Evolutionary conservation across 2,329 filamentous ascomycete genomes (phyloP).

Genomic region (Stagonosporopsis chrysanthemi): DNA sequence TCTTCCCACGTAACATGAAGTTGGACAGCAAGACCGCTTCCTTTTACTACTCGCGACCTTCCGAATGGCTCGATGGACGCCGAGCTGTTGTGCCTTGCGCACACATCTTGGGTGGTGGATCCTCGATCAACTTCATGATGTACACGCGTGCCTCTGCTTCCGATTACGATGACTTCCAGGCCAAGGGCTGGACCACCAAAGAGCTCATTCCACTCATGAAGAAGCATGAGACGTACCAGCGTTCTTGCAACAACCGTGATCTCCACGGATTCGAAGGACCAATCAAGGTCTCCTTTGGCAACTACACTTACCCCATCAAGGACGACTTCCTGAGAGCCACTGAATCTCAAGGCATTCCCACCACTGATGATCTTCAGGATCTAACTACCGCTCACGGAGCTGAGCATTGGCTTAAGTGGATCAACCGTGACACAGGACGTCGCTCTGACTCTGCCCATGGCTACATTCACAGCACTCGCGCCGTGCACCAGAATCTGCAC

Average conservation of each 20-base stretch:
- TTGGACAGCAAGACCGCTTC: slow-evolving; percentile 81
- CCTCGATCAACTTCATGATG: slow-evolving; percentile 83
- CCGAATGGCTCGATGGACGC: slow-evolving; percentile 73
- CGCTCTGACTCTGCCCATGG: slow-evolving; percentile 80
- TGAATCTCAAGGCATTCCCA: slow-evolving; percentile 76
- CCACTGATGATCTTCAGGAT: slow-evolving; percentile 79
- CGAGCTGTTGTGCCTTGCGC: slow-evolving; percentile 78
- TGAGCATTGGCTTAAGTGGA: slow-evolving; percentile 87
- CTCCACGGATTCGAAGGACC: slow-evolving; percentile 80
- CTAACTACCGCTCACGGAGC: slow-evolving; percentile 72
- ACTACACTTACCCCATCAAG: slow-evolving; percentile 82
- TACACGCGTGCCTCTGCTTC: slow-evolving; percentile 75
- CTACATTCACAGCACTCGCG: slow-evolving; percentile 78
- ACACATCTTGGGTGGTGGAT: slow-evolving; percentile 74
- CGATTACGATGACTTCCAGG: slow-evolving; percentile 80
- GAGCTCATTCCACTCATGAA: slow-evolving; percentile 78
- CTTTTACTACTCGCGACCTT: slow-evolving; percentile 80
- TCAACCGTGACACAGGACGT: slow-evolving; percentile 73
- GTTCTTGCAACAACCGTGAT: slow-evolving; percentile 62
- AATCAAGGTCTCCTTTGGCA: slow-evolving; percentile 81
- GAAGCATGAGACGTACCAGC: slow-evolving; percentile 82
- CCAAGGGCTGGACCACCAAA: slow-evolving; percentile 80
- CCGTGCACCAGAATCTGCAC: slow-evolving; percentile 74
- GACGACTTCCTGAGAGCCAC: slow-evolving; percentile 78
- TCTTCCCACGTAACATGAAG: slow-evolving; percentile 82